Evolutionary conservation across 2,329 filamentous ascomycete species (phyloP).

Genomic region (Arthrobotrys conoides): DNA sequence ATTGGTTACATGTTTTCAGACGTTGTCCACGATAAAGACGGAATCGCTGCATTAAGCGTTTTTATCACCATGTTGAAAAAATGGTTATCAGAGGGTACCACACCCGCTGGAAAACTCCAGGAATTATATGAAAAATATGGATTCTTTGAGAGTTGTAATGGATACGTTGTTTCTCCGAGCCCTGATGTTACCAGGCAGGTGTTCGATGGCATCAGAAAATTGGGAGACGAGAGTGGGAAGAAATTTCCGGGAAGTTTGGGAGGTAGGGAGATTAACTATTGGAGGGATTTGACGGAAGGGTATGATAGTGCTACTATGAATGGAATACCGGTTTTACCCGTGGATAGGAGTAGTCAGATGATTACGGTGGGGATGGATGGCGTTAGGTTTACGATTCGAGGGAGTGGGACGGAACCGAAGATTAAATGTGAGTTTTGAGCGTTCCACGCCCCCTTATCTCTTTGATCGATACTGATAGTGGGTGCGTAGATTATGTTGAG

Average conservation of each 20-base stretch:
- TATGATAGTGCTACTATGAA: conserved; percentile 73
- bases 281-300: conserved; percentile 75
- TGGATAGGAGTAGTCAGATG: conserved; percentile 75
- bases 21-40: conserved; percentile 77
- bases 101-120: conserved; percentile 73
- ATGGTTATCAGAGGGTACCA: conserved; percentile 72
- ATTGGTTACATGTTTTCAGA: conserved; percentile 77
- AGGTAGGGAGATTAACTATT: conserved; percentile 71
- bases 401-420: conserved; percentile 77
- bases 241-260: conserved; percentile 70
- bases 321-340: conserved; percentile 72
- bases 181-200: conserved; percentile 71
- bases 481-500: conserved; percentile 70
- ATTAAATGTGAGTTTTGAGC: conserved; percentile 71
- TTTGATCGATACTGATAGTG: not conserved
- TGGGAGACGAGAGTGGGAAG: conserved; percentile 63
- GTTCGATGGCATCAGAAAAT: conserved; percentile 71
- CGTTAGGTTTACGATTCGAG: conserved; percentile 74
- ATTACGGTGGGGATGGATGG: conserved; percentile 74
- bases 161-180: conserved; percentile 75
- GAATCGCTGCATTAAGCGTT: conserved; percentile 74
- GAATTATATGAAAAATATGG: conserved; percentile 73
- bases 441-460: too few relatives aligned
- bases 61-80: conserved; percentile 69
- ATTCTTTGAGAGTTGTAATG: conserved; percentile 76